Base-by-base conservation (phyloP, 225 moss, liverwort and hornwort species). In the Bryum argenteum region DNA sequence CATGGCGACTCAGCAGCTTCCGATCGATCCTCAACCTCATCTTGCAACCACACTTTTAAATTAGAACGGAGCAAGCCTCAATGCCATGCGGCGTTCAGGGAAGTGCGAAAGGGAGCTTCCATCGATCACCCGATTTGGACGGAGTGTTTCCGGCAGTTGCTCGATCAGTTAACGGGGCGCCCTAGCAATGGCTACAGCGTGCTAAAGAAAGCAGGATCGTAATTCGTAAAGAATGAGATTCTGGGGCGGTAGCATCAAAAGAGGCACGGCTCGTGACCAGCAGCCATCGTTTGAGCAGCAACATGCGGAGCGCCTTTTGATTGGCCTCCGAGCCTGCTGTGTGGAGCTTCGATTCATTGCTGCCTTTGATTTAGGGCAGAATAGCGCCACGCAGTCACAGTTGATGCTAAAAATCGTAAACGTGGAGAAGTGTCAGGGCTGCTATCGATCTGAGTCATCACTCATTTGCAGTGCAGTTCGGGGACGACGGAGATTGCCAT, bases 301-400 rank as follows among this genome's bases (percentile, higher is more conserved):
- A 71, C 60, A 61, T 16, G 61, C 61, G 71, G 71, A 22, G 52
- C 28, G 58, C 37, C 8, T 54, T 61, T 71, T 41, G 66, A 71
- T 61, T 67, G 71, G 63, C 76, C 71, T 71, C 72, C 80, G 80
- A 80, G 76, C 76, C 55, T n/a, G 38, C 37, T 11, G 11, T 14
- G 2, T 2, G 2, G 14, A 48, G 45, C 15, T 12, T 48, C 48
- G 48, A 48, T 16, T 6, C 17, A 48, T 48, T 14, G 47, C 17
- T 17, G 48, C 60, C 72, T 17, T 18, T 55, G 63, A 73, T 70
- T 65, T 7, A 59, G 79, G 75, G 53, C 41, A 10, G 24, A 13
- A 63, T 51, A 63, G 52, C 80, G 81, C 81, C 77, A 63, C 65
- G 12, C 66, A 33, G 33, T 33, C 33, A 33, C 42, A 43, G 2